These are phyloP conservation scores for Ilex aquifolium DNA, from an alignment of 257 asterid species.

Conservation along the genomic window DNA sequence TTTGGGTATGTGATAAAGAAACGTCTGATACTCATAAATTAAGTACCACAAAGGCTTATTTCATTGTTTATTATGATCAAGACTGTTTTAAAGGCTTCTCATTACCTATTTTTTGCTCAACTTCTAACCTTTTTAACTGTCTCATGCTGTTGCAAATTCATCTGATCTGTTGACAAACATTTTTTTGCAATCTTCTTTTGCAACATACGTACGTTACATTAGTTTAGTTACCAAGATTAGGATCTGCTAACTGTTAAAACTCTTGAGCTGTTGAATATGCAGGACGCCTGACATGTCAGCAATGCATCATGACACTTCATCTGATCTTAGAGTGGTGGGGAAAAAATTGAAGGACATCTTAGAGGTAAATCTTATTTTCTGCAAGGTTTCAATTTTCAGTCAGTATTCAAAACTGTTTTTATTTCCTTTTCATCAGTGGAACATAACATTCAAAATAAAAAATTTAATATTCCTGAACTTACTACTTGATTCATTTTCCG, in stretches of 20 bases:
- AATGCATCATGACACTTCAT: constrained; percentile 77
- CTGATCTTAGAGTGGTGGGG: constrained; percentile 67
- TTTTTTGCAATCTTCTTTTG: background rate
- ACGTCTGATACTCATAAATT: no score
- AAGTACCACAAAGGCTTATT: no score
- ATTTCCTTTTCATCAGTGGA: background rate
- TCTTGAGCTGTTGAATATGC: constrained; percentile 17
- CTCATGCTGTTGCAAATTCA: background rate
- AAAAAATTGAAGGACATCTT: constrained; percentile 50
- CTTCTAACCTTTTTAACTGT: background rate
- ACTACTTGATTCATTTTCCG: no score
- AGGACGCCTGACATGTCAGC: constrained; percentile 96
- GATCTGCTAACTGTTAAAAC: background rate
- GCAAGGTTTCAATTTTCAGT: background rate
- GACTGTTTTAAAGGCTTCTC: no score
- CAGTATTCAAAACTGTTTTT: background rate
- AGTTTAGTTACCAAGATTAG: background rate
- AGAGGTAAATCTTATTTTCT: constrained; percentile 39
- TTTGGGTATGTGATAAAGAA: no score
- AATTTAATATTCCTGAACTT: no score
- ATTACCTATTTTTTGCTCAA: no score
- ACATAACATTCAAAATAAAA: no score
- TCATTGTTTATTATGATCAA: no score
- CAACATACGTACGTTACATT: background rate
- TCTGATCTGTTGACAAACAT: background rate